Base-by-base conservation (phyloP, 2,329 filamentous ascomycete genomes). In the Scedosporium minutisporum region DNA sequence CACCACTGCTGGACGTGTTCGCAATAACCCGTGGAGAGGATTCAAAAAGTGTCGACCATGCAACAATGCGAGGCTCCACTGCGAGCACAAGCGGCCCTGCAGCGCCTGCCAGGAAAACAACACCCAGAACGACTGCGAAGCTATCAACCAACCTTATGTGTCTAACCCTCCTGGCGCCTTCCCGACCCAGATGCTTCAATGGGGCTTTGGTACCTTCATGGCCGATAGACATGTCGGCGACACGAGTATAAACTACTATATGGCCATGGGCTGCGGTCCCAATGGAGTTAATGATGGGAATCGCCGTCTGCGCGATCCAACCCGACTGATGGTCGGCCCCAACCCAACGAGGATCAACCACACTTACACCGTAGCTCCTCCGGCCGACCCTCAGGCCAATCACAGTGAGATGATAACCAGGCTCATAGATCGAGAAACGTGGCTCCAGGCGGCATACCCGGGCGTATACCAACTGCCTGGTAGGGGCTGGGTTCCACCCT, bases 71-170 rank as follows among this genome's bases (percentile, higher is more conserved):
- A 42, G 27, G 1, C 38, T 59, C 2, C 57, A 33, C 7, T 77
- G 75, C 63, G 75, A 77, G 58, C 70, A 71, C 1, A 73, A 74
- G 61, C 69, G 74, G 21, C 75, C 75, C 1, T 77, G 75, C 62
- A 72, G 76, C 60, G 72, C 69, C 3, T 77, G 75, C 66, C 62
- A 65, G 10, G 2, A 4, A 12, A n/a, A 14, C 53, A 21, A 21
- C n/a, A n/a, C 14, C 9, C 14, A 27, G 53, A 6, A 23, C 18
- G 16, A 18, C 16, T 57, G 53, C n/a, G 18, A 27, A 27, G 9
- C 23, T 14, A 18, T 27, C 23, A 5, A 33, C 29, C 33, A 12
- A 38, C 5, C 9, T 38, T 38, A 38, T 38, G 4, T 5, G 3
- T 5, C 10, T 38, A 4, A 12, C 6, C 33, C 33, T 38, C 2